Percentiles rank a stretch among this genome's conserved stretches.
Evolutionary conservation across 176 grass and related monocot species (phyloP).

Genomic region (Lolium perenne): DNA sequence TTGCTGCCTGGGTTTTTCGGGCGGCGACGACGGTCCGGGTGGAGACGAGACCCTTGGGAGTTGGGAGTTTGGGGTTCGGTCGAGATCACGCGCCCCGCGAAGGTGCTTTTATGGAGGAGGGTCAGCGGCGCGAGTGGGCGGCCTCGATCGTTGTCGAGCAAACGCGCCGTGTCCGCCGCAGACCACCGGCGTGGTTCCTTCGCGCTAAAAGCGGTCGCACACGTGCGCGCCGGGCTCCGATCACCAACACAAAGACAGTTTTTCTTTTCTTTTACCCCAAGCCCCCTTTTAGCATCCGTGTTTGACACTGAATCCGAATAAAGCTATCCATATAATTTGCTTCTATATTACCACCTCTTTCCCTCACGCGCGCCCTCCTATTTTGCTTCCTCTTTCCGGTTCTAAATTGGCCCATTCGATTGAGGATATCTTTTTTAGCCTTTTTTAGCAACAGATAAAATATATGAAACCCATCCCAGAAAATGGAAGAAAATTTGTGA

Average conservation of each 20-base stretch:
- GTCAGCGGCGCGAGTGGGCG: background rate
- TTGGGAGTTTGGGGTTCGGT: background rate
- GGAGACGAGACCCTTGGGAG: background rate
- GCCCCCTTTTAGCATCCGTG: background rate
- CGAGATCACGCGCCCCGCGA: slow-evolving; percentile 8
- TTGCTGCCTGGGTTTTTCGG: background rate
- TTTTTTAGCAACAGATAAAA: too few relatives aligned
- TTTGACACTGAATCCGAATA: background rate
- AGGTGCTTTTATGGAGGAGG: slow-evolving; percentile 17
- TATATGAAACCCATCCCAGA: too few relatives aligned
- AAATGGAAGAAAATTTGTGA: too few relatives aligned
- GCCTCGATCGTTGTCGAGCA: background rate
- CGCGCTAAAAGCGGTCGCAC: background rate
- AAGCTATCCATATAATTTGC: background rate
- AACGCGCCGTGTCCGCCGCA: background rate
- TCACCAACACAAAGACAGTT: background rate
- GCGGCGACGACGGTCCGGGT: background rate
- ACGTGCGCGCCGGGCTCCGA: background rate
- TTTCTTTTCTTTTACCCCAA: background rate
- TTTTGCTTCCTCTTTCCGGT: background rate
- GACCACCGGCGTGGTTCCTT: background rate
- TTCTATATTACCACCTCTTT: background rate
- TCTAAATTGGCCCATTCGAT: too few relatives aligned
- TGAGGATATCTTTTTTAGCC: too few relatives aligned
- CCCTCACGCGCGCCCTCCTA: background rate